These are phyloP conservation scores for Hamigera avellanea DNA, from an alignment of 495 filamentous ascomycete genomes.

Conservation along the genomic window DNA sequence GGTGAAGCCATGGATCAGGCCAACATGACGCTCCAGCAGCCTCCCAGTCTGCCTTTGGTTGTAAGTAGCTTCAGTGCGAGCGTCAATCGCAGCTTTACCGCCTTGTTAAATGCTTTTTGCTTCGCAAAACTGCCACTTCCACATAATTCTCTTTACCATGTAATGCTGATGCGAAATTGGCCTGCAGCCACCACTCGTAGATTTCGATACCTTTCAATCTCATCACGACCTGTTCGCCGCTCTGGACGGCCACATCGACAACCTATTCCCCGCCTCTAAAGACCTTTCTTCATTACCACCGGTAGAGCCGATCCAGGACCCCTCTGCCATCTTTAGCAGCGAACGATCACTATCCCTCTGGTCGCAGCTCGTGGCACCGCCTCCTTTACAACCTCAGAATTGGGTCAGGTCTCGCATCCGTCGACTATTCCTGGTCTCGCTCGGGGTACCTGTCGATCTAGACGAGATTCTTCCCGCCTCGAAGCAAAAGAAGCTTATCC, in stretches of 20 bases:
- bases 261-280: conserved; percentile 41
- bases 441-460: conserved; percentile 91
- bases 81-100: neutral
- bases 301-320: conserved; percentile 31
- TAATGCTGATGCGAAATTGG: neutral
- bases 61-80: conserved; percentile 28
- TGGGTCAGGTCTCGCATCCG: conserved; percentile 97
- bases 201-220: conserved; percentile 53
- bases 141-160: neutral
- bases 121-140: neutral
- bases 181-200: conserved; percentile 54
- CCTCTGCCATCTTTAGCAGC: conserved; percentile 39
- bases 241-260: conserved; percentile 40
- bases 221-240: conserved; percentile 33
- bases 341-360: conserved; percentile 76
- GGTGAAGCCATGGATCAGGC: conserved; percentile 12
- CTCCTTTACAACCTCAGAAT: conserved; percentile 89
- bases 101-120: neutral
- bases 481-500: conserved; percentile 93
- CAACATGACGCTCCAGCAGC: conserved; percentile 21
- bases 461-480: conserved; percentile 94
- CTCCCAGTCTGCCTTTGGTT: conserved; percentile 31
- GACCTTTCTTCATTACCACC: conserved; percentile 28
- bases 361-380: conserved; percentile 91
- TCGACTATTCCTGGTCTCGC: conserved; percentile 87